A percentile compares a stretch with the other conserved stretches of the same genome.
These are phyloP conservation scores for Astrocystis sublimbata DNA, from an alignment of 495 filamentous ascomycete genomes.

Conservation along the genomic window DNA sequence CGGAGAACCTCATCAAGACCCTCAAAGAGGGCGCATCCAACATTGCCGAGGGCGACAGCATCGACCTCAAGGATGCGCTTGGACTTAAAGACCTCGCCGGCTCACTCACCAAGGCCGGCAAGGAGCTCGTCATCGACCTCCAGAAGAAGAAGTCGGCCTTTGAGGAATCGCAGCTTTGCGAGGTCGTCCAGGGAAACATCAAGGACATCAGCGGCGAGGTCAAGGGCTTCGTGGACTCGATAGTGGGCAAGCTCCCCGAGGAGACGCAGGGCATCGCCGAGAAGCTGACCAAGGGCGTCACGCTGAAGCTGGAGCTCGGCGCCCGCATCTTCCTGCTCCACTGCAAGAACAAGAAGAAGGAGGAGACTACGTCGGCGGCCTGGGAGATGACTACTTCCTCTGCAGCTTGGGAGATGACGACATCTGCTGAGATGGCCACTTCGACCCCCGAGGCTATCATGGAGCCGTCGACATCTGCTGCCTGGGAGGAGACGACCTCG, in stretches of 20 bases:
- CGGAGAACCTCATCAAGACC: slow-evolving; percentile 35
- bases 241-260: slow-evolving; percentile 39
- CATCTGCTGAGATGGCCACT: slow-evolving; percentile 3
- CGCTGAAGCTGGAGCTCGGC: slow-evolving; percentile 34
- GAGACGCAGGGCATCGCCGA: slow-evolving; percentile 28
- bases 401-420: not conserved
- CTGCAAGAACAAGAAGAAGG: slow-evolving; percentile 18
- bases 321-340: slow-evolving; percentile 20
- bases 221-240: slow-evolving; percentile 33
- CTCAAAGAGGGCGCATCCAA: slow-evolving; percentile 35
- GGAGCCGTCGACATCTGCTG: not conserved
- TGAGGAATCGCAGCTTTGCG: slow-evolving; percentile 36
- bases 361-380: not conserved
- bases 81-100: slow-evolving; percentile 36
- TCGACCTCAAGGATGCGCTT: slow-evolving; percentile 36
- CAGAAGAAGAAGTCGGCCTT: slow-evolving; percentile 39
- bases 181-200: slow-evolving; percentile 29
- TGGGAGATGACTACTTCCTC: slow-evolving; percentile 25
- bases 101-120: slow-evolving; percentile 35
- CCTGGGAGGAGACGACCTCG: no score
- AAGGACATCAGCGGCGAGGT: slow-evolving; percentile 36
- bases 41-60: slow-evolving; percentile 25
- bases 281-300: slow-evolving; percentile 36
- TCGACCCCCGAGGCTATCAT: not conserved
- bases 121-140: slow-evolving; percentile 35